Conservation (phyloP, 495 filamentous ascomycete genomes). For the Penicillium coprophilum region DNA sequence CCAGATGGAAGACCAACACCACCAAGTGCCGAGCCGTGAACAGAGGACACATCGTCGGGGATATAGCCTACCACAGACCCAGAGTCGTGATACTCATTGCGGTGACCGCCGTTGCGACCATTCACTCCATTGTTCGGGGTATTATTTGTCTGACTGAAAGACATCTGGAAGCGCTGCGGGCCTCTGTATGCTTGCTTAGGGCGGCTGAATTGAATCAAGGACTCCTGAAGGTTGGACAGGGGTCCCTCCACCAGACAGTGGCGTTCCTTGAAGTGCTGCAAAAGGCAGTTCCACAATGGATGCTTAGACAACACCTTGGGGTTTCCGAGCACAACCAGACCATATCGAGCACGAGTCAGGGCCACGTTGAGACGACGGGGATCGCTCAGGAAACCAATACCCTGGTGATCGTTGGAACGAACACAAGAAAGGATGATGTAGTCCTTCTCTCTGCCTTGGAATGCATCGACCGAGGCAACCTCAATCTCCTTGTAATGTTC, state of each 20-base stretch:
- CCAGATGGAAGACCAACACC: conserved; percentile 76
- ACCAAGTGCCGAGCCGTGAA: conserved; percentile 88
- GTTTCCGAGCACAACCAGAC: conserved; percentile 93
- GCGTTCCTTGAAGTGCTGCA: conserved; percentile 96
- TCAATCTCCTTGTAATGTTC: conserved; percentile 99
- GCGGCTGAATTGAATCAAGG: conserved; percentile 89
- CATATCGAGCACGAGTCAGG: conserved; percentile 94
- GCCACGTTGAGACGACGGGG: conserved; percentile 99
- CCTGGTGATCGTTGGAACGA: conserved; percentile 97
- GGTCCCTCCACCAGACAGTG: conserved; percentile 96
- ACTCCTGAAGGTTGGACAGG: conserved; percentile 92
- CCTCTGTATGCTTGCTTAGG: conserved; percentile 91
- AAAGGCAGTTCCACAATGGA: conserved; percentile 94
- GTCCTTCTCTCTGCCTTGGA: conserved; percentile 98
- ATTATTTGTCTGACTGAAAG: conserved; percentile 66
- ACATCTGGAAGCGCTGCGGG: conserved; percentile 85
- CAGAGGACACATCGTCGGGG: conserved; percentile 93
- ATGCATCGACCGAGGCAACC: conserved; percentile 96
- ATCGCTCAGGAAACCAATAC: conserved; percentile 98
- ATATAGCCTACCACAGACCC: conserved; percentile 92
- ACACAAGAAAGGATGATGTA: conserved; percentile 99
- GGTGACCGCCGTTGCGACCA: conserved; percentile 52
- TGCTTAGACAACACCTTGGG: conserved; percentile 98
- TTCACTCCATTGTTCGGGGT: conserved; percentile 50
- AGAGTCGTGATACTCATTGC: conserved; percentile 77